Conservation (phyloP, 768 basidiomycete species). For the Podaxis sp. region DNA sequence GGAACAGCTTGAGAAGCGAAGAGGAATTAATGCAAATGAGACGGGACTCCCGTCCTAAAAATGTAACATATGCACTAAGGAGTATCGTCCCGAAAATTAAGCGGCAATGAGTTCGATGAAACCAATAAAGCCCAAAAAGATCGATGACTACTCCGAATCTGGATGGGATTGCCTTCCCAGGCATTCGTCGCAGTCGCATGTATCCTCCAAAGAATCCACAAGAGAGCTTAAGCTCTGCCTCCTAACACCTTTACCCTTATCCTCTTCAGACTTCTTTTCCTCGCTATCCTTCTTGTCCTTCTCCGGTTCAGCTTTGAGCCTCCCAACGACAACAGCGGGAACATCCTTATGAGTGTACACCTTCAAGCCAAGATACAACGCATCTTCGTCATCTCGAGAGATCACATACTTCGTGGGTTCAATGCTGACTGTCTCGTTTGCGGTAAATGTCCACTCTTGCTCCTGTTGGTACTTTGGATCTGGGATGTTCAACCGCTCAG, state of each 20-base stretch:
- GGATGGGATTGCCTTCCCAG: neutral
- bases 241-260: neutral
- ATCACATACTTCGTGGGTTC: slow-evolving; percentile 21
- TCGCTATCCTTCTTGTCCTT: slow-evolving; percentile 19
- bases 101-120: too few relatives aligned
- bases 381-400: slow-evolving; percentile 29
- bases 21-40: neutral
- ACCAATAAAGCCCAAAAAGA: neutral
- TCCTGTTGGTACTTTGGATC: slow-evolving; percentile 9
- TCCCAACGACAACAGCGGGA: slow-evolving; percentile 28
- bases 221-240: slow-evolving; percentile 1
- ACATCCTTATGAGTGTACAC: slow-evolving; percentile 44
- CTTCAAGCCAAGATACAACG: slow-evolving; percentile 34
- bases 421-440: neutral
- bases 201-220: neutral
- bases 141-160: neutral
- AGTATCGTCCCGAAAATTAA: neutral
- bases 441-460: neutral
- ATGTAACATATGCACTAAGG: neutral
- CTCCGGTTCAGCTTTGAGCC: slow-evolving; percentile 28
- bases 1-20: neutral
- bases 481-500: neutral
- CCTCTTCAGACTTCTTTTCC: neutral
- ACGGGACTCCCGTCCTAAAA: neutral
- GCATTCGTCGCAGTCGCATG: slow-evolving; percentile 6